phyloP scores from a whole-genome alignment of 768 basidiomycete genomes.

The Amanita pallidorosea region DNA sequence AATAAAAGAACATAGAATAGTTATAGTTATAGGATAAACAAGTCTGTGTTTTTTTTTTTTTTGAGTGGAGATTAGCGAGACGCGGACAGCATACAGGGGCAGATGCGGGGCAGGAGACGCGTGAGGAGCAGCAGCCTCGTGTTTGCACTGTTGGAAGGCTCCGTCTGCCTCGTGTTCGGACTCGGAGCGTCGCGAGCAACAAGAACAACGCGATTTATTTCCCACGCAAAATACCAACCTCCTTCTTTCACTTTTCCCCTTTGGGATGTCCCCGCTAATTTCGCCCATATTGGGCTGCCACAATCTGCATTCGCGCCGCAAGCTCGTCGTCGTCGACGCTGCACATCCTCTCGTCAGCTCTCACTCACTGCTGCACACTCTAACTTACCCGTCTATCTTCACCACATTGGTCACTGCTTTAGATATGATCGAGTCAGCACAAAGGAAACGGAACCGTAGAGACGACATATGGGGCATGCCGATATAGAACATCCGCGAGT shows the following conservation, averaged over 20 bases:
- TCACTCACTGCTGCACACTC: no score
- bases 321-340: not conserved
- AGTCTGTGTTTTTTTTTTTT: no score
- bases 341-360: not conserved
- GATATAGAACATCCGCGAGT: not conserved
- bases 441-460: not conserved
- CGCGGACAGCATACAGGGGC: not conserved
- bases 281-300: not conserved
- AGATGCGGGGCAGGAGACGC: not conserved
- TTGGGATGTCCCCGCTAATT: not conserved
- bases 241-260: not conserved
- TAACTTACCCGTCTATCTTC: not conserved
- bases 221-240: not conserved
- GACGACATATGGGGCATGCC: not conserved
- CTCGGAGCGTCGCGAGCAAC: slow-evolving; percentile 1
- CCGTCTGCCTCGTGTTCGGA: slow-evolving; percentile 1
- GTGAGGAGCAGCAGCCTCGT: not conserved
- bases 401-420: not conserved
- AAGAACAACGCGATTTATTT: not conserved
- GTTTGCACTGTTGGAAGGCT: not conserved
- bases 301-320: not conserved
- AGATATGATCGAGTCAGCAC: not conserved
- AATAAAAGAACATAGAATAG: slow-evolving; percentile 17
- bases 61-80: not conserved
- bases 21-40: slow-evolving; percentile 10